Conservation (phyloP, 129 eudicot species). For the Ambrosia trifida region DNA sequence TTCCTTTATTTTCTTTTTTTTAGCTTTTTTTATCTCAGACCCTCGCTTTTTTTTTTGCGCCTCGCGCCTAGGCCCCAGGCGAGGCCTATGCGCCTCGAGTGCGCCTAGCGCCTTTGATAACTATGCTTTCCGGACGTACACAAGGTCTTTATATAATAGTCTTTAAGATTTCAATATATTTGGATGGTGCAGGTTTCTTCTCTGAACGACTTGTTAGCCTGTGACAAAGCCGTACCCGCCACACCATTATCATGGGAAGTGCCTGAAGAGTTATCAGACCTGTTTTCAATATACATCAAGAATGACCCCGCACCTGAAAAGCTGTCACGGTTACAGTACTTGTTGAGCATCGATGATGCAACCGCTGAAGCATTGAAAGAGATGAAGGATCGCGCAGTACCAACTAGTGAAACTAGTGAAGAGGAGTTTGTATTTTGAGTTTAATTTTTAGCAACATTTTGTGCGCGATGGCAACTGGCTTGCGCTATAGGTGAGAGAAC, state of each 20-base stretch:
- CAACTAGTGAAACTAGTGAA: conserved; percentile 46
- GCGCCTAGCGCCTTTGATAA: too few relatives aligned
- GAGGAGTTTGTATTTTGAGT: conserved; percentile 81
- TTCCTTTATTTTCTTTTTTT: too few relatives aligned
- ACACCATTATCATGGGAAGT: conserved; percentile 88
- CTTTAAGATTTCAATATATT: not conserved
- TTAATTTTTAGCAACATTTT: not conserved
- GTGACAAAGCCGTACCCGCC: conserved; percentile 92
- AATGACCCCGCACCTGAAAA: conserved; percentile 70
- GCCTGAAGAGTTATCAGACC: conserved; percentile 71
- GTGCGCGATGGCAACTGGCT: conserved; percentile 11
- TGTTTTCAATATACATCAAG: conserved; percentile 58
- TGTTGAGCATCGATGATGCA: conserved; percentile 70
- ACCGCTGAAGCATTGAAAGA: conserved; percentile 64
- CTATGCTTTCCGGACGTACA: not conserved
- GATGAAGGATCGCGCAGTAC: conserved; percentile 48
- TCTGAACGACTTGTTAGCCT: conserved; percentile 81
- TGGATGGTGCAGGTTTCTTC: conserved; percentile 63
- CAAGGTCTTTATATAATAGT: not conserved
- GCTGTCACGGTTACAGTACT: conserved; percentile 62
- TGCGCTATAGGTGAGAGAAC: conserved; percentile 20
- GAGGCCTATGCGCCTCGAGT: too few relatives aligned
- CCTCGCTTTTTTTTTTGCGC: too few relatives aligned
- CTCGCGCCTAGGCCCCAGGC: too few relatives aligned
- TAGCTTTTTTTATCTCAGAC: too few relatives aligned